Evolutionary conservation across 176 grass and related monocot species (phyloP).

Genomic region (Ampelocalamus luodianensis): DNA sequence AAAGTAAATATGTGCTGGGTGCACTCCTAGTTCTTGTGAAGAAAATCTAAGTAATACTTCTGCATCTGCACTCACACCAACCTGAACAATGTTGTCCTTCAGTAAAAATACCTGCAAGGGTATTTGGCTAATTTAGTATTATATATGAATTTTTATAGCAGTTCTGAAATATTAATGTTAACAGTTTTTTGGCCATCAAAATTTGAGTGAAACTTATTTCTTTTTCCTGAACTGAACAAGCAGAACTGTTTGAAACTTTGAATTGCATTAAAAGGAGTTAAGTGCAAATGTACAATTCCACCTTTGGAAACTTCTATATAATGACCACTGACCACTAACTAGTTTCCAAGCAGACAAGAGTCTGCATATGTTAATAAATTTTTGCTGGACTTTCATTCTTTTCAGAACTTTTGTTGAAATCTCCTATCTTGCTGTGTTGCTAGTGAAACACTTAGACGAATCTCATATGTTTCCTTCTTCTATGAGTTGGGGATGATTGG

Average conservation of each 20-base stretch:
- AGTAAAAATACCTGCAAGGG: too few species aligned
- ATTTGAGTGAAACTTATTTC: neutral
- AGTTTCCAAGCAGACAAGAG: neutral
- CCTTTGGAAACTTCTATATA: neutral
- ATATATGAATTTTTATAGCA: neutral
- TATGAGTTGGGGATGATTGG: slow-evolving; percentile 83
- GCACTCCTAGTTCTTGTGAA: neutral
- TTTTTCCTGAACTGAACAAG: neutral
- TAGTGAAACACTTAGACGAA: slow-evolving; percentile 61
- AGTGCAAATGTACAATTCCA: neutral
- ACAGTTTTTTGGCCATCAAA: neutral
- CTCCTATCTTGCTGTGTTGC: slow-evolving; percentile 39
- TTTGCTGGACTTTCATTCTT: too few species aligned
- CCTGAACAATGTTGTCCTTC: neutral
- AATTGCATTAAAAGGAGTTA: neutral
- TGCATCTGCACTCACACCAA: neutral
- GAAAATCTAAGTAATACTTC: neutral
- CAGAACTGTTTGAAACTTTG: neutral
- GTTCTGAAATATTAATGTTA: neutral
- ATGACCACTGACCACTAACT: neutral
- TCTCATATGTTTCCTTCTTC: slow-evolving; percentile 75
- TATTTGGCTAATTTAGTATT: neutral
- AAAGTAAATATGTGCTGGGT: neutral
- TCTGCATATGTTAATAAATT: neutral
- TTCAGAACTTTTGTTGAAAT: neutral